Base-by-base conservation (phyloP, 148 eudicot genomes). In the Nepenthes mirabilis region DNA sequence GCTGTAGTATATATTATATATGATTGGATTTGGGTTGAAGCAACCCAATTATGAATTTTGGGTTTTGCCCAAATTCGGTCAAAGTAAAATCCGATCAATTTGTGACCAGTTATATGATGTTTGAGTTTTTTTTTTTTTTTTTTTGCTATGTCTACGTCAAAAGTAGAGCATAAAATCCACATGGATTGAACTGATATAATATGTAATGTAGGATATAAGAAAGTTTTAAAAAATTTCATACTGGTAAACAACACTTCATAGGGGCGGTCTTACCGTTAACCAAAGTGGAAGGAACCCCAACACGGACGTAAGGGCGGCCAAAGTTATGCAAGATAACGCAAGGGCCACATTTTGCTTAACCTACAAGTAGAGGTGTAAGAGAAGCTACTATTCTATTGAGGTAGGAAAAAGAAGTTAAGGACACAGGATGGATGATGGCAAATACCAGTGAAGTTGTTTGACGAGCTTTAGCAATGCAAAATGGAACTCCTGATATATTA, bases 311-410 rank as follows among this genome's bases (percentile, higher is more conserved):
- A 93, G 75, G 53, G 98, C 78, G 66, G 98, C 98, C 82, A 86
- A 35, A 72, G 83, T 35, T 53, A 88, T 88, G 77, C 96, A 83
- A 56, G 83, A 77, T 65, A 93, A 66, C 8, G 98, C 98, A 70
- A 93, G 95, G 14, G 87, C 95, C 52, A 93, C 98, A 77, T 88
- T 93, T 79, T 88, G 96, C 73, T 93, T 88, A 54, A 93, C 87
- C 98, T 93, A 78, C 68, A 77, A 65, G 35, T 37, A 45, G 1
- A 60, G 12, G 33, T 11, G 34, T 11, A 59, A 68, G 57, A 13
- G 10, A 60, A 55, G 71, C 43, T 14, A 36, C 1, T 37, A 55
- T 34, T 8, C 37, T 36, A 57, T 43, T 7, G 58, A 60, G 1
- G 5, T 43, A 9, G 23, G 23, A 23, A 23, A 23, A 23, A 0